Evolutionary conservation across 1,284 basidiomycete genomes (phyloP).

Genomic region (Afroboletus lepidellus): DNA sequence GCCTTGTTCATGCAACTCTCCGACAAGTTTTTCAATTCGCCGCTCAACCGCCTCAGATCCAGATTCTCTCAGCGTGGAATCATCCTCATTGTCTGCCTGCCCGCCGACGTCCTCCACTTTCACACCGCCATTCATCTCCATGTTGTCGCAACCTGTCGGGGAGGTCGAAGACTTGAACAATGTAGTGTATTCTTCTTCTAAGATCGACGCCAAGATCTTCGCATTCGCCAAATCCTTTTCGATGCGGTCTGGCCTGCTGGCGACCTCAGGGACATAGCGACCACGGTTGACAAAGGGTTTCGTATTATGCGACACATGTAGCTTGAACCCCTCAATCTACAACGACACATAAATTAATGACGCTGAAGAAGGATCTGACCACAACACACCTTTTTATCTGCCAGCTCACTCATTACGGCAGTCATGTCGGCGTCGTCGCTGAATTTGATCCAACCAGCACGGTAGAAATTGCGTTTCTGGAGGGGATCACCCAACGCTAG

Average conservation of each 20-base stretch:
- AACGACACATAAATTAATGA: conserved; percentile 10
- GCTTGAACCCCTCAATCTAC: conserved; percentile 90
- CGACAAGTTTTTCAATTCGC: conserved; percentile 70
- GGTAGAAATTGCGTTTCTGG: conserved; percentile 86
- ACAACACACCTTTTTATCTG: conserved; percentile 77
- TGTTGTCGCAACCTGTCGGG: conserved; percentile 24
- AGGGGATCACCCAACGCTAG: conserved; percentile 88
- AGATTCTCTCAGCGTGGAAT: conserved; percentile 56
- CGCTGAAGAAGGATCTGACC: background rate
- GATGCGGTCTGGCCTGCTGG: conserved; percentile 75
- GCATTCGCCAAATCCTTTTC: conserved; percentile 76
- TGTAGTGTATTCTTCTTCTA: conserved; percentile 67
- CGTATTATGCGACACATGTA: conserved; percentile 83
- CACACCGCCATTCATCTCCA: conserved; percentile 33
- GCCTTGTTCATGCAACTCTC: conserved; percentile 63
- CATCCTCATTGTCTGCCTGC: conserved; percentile 48
- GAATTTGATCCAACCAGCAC: conserved; percentile 90
- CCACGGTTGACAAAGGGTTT: conserved; percentile 77
- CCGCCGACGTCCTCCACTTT: conserved; percentile 38
- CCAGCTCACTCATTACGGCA: conserved; percentile 65
- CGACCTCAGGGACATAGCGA: conserved; percentile 77
- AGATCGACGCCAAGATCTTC: conserved; percentile 62
- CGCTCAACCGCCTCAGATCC: conserved; percentile 71
- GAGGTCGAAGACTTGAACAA: conserved; percentile 43
- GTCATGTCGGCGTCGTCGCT: conserved; percentile 79